Percentiles rank a stretch among this genome's conserved stretches.
These are phyloP conservation scores for Chlorociboria aeruginascens DNA, from an alignment of 495 filamentous ascomycete species.

Conservation along the genomic window DNA sequence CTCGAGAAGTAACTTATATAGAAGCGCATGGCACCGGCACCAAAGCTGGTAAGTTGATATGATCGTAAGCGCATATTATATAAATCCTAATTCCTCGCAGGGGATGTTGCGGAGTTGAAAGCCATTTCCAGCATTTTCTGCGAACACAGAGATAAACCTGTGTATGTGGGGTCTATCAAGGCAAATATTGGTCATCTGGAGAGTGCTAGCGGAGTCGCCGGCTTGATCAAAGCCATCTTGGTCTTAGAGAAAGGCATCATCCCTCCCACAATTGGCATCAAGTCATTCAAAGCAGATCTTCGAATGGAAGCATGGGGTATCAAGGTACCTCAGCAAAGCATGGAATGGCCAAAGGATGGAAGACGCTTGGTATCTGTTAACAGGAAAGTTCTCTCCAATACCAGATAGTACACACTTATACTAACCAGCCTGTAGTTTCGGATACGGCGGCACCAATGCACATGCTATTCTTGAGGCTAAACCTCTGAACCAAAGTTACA, in stretches of 20 bases:
- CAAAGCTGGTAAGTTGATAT: constrained; percentile 45
- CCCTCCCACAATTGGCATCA: constrained; percentile 35
- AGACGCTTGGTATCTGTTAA: not conserved
- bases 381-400: not conserved
- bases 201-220: constrained; percentile 41
- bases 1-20: not conserved
- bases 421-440: constrained; percentile 8
- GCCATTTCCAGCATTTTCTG: constrained; percentile 39
- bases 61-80: no score
- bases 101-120: constrained; percentile 34
- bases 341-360: not conserved
- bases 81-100: constrained; percentile 16
- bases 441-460: constrained; percentile 44
- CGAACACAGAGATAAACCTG: constrained; percentile 19
- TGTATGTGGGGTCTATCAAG: constrained; percentile 45
- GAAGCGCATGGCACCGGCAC: constrained; percentile 29
- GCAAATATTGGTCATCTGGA: constrained; percentile 48
- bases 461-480: constrained; percentile 2
- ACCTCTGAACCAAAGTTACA: not conserved
- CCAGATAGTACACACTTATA: no score
- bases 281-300: constrained; percentile 32
- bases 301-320: constrained; percentile 33
- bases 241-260: constrained; percentile 45
- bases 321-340: not conserved
- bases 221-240: constrained; percentile 43